Evolutionary conservation across 2,329 filamentous ascomycete genomes (phyloP).

Genomic region (Cyclaneusma minus): DNA sequence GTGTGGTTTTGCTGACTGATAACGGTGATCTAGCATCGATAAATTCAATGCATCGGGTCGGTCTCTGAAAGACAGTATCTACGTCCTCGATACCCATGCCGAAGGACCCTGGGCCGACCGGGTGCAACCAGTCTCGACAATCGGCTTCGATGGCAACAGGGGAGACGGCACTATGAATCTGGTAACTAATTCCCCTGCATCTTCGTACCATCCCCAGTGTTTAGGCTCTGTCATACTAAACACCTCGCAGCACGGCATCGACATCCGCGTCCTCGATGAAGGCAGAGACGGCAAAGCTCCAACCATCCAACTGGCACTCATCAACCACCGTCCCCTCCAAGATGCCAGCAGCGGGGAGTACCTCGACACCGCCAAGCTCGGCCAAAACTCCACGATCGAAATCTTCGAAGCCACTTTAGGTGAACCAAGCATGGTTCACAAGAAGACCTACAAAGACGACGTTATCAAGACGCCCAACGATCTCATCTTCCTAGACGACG

Average conservation of each 20-base stretch:
- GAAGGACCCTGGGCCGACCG: conserved; percentile 9
- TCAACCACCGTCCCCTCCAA: conserved; percentile 20
- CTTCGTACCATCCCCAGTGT: no score
- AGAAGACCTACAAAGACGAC: conserved; percentile 17
- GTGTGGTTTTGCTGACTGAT: conserved; percentile 1
- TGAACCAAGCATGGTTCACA: conserved; percentile 15
- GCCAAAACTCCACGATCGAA: conserved; percentile 22
- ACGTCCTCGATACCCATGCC: conserved; percentile 13
- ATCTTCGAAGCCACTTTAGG: conserved; percentile 16
- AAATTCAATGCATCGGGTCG: conserved; percentile 12
- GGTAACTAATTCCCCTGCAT: no score
- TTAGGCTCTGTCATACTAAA: no score
- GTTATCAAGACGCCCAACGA: conserved; percentile 21
- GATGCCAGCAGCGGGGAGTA: conserved; percentile 16
- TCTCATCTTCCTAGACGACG: conserved; percentile 18
- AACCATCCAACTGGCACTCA: conserved; percentile 10
- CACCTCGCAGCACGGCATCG: conserved; percentile 19
- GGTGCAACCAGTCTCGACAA: conserved; percentile 9
- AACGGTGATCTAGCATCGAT: conserved; percentile 9
- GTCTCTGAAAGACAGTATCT: conserved; percentile 10
- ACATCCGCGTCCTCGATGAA: conserved; percentile 14
- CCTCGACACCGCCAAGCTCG: conserved; percentile 16
- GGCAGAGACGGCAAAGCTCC: no score
- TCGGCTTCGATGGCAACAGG: conserved; percentile 12
- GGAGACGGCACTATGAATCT: conserved; percentile 17